Percentiles rank a stretch among this genome's conserved stretches.
phyloP scores from a whole-genome alignment of 768 basidiomycete species.

The Boletus vinaceobasis region DNA sequence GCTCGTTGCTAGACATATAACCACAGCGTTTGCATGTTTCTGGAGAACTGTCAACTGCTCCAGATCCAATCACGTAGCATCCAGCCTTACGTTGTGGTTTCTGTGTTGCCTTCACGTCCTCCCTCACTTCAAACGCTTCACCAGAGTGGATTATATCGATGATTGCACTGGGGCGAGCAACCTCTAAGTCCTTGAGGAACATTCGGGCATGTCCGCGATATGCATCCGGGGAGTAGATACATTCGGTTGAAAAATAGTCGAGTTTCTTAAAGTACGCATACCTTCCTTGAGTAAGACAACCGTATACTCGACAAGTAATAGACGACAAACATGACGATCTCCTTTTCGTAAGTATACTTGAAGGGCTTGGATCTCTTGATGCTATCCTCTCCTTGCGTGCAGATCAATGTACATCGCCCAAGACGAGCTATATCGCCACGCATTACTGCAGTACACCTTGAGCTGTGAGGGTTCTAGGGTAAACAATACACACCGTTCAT shows the following conservation, averaged over 20 bases:
- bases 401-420: slow-evolving; percentile 90
- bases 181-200: slow-evolving; percentile 94
- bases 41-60: slow-evolving; percentile 29
- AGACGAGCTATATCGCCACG: slow-evolving; percentile 95
- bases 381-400: slow-evolving; percentile 93
- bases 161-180: slow-evolving; percentile 89
- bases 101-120: slow-evolving; percentile 80
- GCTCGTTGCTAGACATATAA: slow-evolving; percentile 93
- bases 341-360: slow-evolving; percentile 99
- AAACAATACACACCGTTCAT: slow-evolving; percentile 82
- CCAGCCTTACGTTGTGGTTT: slow-evolving; percentile 73
- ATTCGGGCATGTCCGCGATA: slow-evolving; percentile 95
- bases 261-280: slow-evolving; percentile 99
- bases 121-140: slow-evolving; percentile 83
- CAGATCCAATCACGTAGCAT: background rate
- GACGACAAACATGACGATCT: slow-evolving; percentile 87
- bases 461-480: background rate
- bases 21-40: slow-evolving; percentile 91
- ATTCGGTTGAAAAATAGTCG: slow-evolving; percentile 98
- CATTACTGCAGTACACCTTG: slow-evolving; percentile 64
- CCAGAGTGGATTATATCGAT: slow-evolving; percentile 98
- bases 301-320: background rate
- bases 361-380: slow-evolving; percentile 99
- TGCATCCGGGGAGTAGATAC: slow-evolving; percentile 98
- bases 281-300: slow-evolving; percentile 44